These are phyloP conservation scores for Xerophyta viscosa DNA, from an alignment of 106 monocot genomes.

Conservation along the genomic window DNA sequence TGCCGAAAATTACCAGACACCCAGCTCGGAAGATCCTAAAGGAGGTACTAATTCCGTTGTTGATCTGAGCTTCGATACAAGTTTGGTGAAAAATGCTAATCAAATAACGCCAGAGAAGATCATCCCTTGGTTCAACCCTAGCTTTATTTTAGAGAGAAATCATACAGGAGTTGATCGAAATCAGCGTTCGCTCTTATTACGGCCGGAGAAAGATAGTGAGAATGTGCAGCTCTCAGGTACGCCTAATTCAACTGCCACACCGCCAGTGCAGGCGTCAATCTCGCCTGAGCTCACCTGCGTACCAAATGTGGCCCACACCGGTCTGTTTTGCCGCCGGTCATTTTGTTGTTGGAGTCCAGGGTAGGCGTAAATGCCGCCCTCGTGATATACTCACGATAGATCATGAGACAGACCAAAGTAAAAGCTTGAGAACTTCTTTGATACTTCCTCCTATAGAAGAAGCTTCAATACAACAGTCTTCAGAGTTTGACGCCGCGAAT, in stretches of 20 bases:
- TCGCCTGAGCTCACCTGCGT: constrained; percentile 66
- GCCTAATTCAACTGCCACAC: too few species aligned
- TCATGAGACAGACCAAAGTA: background rate
- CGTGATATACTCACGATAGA: constrained; percentile 70
- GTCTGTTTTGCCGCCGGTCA: constrained; percentile 88
- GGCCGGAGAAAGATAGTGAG: constrained; percentile 25
- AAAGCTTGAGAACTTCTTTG: constrained; percentile 7
- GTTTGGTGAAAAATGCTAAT: constrained; percentile 9
- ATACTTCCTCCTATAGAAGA: constrained; percentile 21
- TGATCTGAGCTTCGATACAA: background rate
- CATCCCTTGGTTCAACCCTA: background rate
- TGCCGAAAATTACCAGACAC: too few species aligned
- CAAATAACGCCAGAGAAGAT: constrained; percentile 16
- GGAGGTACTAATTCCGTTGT: constrained; percentile 1
- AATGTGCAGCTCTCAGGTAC: constrained; percentile 10
- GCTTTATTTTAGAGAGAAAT: background rate
- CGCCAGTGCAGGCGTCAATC: constrained; percentile 71
- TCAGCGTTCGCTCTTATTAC: background rate
- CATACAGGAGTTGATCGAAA: background rate
- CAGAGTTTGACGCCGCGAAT: constrained; percentile 19
- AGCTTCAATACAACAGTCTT: constrained; percentile 78
- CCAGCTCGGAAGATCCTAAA: constrained; percentile 6
- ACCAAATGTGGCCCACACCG: constrained; percentile 41
- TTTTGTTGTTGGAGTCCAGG: constrained; percentile 57
- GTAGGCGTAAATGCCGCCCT: constrained; percentile 77